Conservation (phyloP, 2,329 filamentous ascomycete genomes). For the Colletotrichum noveboracense region DNA sequence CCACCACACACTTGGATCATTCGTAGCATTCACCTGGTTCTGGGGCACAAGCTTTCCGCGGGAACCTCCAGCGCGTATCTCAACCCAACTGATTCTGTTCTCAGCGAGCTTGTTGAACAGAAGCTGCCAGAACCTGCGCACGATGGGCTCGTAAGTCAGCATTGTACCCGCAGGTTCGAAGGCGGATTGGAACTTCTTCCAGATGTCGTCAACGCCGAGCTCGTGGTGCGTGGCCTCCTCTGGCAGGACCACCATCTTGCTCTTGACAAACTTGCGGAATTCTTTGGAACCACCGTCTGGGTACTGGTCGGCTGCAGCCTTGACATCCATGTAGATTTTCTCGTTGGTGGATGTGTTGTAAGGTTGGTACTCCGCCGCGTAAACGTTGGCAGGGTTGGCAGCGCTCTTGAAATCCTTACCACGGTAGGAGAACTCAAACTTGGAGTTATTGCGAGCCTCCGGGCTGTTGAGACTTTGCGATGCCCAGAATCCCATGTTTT, state of each 20-base stretch:
- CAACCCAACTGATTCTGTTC: conserved; percentile 86
- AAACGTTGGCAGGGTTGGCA: not conserved
- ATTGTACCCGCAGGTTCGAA: conserved; percentile 78
- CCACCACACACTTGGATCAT: not conserved
- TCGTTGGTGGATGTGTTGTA: not conserved
- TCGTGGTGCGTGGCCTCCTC: conserved; percentile 57
- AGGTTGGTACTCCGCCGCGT: not conserved
- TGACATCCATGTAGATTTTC: not conserved
- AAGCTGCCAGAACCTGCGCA: conserved; percentile 74
- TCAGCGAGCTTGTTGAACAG: conserved; percentile 75
- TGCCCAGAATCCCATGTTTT: conserved; percentile 76
- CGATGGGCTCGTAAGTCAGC: conserved; percentile 90
- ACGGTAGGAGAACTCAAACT: conserved; percentile 67
- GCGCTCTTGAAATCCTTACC: conserved; percentile 20
- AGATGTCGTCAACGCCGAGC: conserved; percentile 83
- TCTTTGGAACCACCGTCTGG: not conserved
- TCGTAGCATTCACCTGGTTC: not conserved
- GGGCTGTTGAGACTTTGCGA: conserved; percentile 60
- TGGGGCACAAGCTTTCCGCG: not conserved
- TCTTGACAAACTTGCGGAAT: not conserved
- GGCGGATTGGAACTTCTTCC: conserved; percentile 78
- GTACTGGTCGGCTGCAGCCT: not conserved
- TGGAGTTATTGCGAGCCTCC: conserved; percentile 56
- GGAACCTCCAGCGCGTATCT: conserved; percentile 56
- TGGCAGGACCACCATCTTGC: not conserved